These are phyloP conservation scores for Aspergillus tamarii DNA, from an alignment of 2,329 filamentous ascomycete species.

Conservation along the genomic window DNA sequence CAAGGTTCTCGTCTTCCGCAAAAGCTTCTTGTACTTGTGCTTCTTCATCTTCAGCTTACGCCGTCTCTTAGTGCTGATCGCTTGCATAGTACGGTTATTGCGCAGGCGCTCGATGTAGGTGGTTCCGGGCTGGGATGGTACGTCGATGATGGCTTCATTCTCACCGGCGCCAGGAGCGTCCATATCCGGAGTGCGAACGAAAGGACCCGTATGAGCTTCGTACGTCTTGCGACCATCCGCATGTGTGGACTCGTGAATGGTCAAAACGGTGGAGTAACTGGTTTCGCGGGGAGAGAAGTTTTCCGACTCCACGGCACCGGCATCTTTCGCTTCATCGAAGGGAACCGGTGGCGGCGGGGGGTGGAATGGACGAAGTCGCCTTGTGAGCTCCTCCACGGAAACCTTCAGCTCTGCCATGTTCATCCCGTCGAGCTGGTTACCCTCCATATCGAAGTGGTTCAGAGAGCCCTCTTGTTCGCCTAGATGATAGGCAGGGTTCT, in stretches of 20 bases:
- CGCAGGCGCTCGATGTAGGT: conserved; percentile 72
- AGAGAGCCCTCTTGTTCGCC: conserved; percentile 40
- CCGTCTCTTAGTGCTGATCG: conserved; percentile 90
- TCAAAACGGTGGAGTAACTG: conserved; percentile 54
- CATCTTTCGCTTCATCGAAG: conserved; percentile 46
- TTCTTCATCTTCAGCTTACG: conserved; percentile 99
- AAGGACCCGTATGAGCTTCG: conserved; percentile 54
- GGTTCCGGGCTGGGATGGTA: conserved; percentile 50
- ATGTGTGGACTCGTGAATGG: conserved; percentile 56
- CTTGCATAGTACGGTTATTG: conserved; percentile 63
- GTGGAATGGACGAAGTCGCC: conserved; percentile 76
- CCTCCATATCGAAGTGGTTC: conserved; percentile 37
- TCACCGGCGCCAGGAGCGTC: conserved; percentile 38
- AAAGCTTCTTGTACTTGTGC: conserved; percentile 99
- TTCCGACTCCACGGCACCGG: conserved; percentile 41
- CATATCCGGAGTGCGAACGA: conserved; percentile 47
- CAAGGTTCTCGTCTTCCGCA: conserved; percentile 86
- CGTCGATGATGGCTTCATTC: conserved; percentile 55
- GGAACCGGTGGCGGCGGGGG: conserved; percentile 80
- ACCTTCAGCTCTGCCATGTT: conserved; percentile 64
- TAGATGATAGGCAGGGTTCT: conserved; percentile 39
- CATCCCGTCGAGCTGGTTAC: conserved; percentile 47
- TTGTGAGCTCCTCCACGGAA: conserved; percentile 69
- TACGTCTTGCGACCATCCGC: conserved; percentile 55
- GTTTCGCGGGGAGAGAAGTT: conserved; percentile 43